Evolutionary conservation across 768 basidiomycete genomes (phyloP).

Genomic region (Boletus speciosus): DNA sequence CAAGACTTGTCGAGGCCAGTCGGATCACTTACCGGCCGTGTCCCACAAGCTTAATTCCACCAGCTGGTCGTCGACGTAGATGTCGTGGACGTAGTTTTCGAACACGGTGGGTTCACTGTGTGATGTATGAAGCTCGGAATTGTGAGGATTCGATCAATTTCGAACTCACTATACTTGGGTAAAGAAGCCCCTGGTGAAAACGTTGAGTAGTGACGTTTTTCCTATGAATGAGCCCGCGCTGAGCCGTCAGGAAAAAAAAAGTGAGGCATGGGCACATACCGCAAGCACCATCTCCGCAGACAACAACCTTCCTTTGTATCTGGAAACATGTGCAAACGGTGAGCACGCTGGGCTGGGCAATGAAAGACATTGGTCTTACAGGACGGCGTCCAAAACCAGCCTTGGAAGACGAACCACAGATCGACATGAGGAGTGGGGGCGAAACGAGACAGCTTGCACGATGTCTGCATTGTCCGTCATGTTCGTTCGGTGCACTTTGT

Average conservation of each 20-base stretch:
- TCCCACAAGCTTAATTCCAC: constrained; percentile 97
- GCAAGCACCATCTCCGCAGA: constrained; percentile 96
- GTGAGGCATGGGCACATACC: constrained; percentile 41
- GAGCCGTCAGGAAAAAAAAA: constrained; percentile 5
- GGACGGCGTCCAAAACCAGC: constrained; percentile 50
- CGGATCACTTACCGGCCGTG: constrained; percentile 69
- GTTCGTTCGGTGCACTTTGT: constrained; percentile 7
- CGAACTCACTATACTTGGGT: constrained; percentile 83
- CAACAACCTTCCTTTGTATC: constrained; percentile 68
- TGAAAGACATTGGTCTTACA: constrained; percentile 15
- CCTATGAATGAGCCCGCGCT: constrained; percentile 38
- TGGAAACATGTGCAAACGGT: constrained; percentile 21
- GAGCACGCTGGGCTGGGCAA: constrained; percentile 13
- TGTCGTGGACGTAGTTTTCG: constrained; percentile 94
- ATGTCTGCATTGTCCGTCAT: constrained; percentile 4
- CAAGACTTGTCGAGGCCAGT: not conserved
- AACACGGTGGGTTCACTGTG: constrained; percentile 89
- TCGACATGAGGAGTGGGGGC: constrained; percentile 39
- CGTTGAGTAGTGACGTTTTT: constrained; percentile 83
- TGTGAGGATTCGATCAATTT: not conserved
- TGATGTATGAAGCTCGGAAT: not conserved
- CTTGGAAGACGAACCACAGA: constrained; percentile 54
- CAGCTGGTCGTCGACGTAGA: constrained; percentile 79
- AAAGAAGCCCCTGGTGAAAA: constrained; percentile 89
- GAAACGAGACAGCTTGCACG: constrained; percentile 1